A percentile compares a stretch with the other conserved stretches of the same genome.
Conservation (phyloP, 306 rosid genomes). For the Inga laurina region DNA sequence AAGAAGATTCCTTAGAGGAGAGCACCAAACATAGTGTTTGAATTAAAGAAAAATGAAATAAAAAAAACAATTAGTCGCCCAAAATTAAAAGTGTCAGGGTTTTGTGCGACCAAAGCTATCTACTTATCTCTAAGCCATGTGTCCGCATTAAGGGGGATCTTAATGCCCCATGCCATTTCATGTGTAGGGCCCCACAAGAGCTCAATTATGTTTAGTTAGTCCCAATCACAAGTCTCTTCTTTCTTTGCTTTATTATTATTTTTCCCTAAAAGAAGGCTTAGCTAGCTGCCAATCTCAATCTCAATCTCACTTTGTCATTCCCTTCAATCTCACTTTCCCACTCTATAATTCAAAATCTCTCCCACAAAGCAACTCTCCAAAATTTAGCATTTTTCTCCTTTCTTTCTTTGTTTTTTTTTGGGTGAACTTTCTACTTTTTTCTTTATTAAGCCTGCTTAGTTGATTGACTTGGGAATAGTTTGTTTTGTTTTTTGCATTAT, state of each 20-base stretch:
- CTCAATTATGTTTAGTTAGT: slow-evolving; percentile 39
- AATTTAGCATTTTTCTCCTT: slow-evolving; percentile 25
- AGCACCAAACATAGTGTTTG: neutral
- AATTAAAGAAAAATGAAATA: slow-evolving; percentile 21
- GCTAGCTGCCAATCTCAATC: slow-evolving; percentile 31
- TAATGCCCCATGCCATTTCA: slow-evolving; percentile 27
- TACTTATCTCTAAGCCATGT: slow-evolving; percentile 40
- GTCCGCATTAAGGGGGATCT: slow-evolving; percentile 38
- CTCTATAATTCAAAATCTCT: slow-evolving; percentile 12
- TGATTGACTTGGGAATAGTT: slow-evolving; percentile 32
- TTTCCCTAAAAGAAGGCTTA: slow-evolving; percentile 25
- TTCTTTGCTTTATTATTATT: slow-evolving; percentile 33
- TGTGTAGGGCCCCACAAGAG: slow-evolving; percentile 34
- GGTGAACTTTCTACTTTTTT: too few species aligned
- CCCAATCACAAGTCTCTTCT: slow-evolving; percentile 52
- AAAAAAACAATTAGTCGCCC: neutral
- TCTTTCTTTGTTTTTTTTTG: too few species aligned
- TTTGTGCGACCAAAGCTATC: slow-evolving; percentile 49
- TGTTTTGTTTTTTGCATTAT: slow-evolving; percentile 20
- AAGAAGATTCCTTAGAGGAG: neutral
- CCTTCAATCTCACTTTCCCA: slow-evolving; percentile 34
- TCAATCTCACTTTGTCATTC: slow-evolving; percentile 21
- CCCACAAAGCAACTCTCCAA: neutral
- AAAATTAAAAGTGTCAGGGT: slow-evolving; percentile 37
- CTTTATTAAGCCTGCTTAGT: slow-evolving; percentile 2